phyloP scores from a whole-genome alignment of 140 eudicot species.

The Erigeron philadelphicus region DNA sequence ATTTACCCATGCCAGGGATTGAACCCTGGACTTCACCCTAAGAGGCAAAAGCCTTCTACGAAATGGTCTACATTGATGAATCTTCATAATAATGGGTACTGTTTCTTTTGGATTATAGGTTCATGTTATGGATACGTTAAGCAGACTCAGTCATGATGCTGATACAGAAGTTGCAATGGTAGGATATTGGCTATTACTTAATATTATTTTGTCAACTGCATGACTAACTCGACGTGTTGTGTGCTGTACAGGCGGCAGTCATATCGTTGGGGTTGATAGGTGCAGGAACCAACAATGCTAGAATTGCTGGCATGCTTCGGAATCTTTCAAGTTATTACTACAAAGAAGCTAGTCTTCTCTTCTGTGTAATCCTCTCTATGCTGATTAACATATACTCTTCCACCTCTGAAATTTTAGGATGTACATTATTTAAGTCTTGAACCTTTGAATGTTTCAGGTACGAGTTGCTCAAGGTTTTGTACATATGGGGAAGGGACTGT shows the following conservation, averaged over 20 bases:
- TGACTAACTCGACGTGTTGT: background rate
- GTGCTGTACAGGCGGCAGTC: slow-evolving; percentile 65
- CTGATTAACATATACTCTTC: background rate
- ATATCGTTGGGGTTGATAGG: slow-evolving; percentile 92
- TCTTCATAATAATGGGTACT: too few species aligned
- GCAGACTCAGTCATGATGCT: slow-evolving; percentile 95
- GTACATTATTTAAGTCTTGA: background rate
- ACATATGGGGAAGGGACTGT: slow-evolving; percentile 88
- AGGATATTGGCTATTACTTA: slow-evolving; percentile 2
- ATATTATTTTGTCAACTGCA: background rate
- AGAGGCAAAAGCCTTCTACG: too few species aligned
- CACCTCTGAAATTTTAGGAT: background rate
- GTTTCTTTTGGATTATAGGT: slow-evolving; percentile 44
- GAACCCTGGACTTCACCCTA: too few species aligned
- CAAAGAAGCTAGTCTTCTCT: slow-evolving; percentile 95
- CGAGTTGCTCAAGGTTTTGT: slow-evolving; percentile 98
- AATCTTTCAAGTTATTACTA: slow-evolving; percentile 92
- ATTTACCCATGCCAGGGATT: too few species aligned
- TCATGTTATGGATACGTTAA: slow-evolving; percentile 93
- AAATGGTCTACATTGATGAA: too few species aligned
- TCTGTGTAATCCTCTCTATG: slow-evolving; percentile 51
- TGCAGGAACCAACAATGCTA: slow-evolving; percentile 95
- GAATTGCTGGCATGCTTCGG: slow-evolving; percentile 99
- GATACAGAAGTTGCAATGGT: slow-evolving; percentile 99
- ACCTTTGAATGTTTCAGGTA: slow-evolving; percentile 46